Percentiles rank a stretch among this genome's conserved stretches.
Evolutionary conservation across 2,329 filamentous ascomycete genomes (phyloP).

Genomic region (Cyclaneusma minus): DNA sequence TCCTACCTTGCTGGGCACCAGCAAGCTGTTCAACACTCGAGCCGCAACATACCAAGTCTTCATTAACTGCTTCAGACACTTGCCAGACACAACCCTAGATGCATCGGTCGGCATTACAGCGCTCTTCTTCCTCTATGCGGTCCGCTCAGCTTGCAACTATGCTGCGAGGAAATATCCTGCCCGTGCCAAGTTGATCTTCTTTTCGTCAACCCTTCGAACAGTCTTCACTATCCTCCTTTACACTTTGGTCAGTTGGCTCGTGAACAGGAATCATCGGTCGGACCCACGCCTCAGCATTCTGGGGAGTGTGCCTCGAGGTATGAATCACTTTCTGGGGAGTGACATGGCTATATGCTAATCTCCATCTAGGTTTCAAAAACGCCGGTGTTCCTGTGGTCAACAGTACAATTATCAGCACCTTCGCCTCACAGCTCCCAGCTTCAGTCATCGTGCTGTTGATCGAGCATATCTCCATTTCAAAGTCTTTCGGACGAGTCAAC

Average conservation of each 20-base stretch:
- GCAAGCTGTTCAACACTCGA: constrained; percentile 41
- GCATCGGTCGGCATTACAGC: constrained; percentile 81
- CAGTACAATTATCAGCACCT: constrained; percentile 46
- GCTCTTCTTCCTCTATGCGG: constrained; percentile 59
- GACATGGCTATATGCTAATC: too few species aligned
- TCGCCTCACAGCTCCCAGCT: constrained; percentile 61
- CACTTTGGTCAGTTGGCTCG: constrained; percentile 77
- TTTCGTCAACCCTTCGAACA: constrained; percentile 77
- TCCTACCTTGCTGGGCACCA: constrained; percentile 66
- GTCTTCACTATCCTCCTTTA: constrained; percentile 86
- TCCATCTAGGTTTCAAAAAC: constrained; percentile 55
- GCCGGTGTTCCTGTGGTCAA: constrained; percentile 59
- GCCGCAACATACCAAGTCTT: constrained; percentile 69
- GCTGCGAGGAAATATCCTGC: constrained; percentile 54
- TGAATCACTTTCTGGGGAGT: background rate
- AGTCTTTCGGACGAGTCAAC: constrained; percentile 90
- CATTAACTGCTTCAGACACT: constrained; percentile 64
- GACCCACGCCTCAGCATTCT: constrained; percentile 61
- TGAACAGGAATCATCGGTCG: constrained; percentile 52
- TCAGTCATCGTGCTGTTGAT: constrained; percentile 90
- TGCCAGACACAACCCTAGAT: constrained; percentile 55
- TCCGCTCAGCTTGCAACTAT: constrained; percentile 49
- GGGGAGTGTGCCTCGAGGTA: constrained; percentile 60
- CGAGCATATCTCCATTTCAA: constrained; percentile 93
- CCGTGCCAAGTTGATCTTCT: constrained; percentile 67